These are phyloP conservation scores for Cordyceps pruinosa DNA, from an alignment of 2,329 filamentous ascomycete species.

Conservation along the genomic window DNA sequence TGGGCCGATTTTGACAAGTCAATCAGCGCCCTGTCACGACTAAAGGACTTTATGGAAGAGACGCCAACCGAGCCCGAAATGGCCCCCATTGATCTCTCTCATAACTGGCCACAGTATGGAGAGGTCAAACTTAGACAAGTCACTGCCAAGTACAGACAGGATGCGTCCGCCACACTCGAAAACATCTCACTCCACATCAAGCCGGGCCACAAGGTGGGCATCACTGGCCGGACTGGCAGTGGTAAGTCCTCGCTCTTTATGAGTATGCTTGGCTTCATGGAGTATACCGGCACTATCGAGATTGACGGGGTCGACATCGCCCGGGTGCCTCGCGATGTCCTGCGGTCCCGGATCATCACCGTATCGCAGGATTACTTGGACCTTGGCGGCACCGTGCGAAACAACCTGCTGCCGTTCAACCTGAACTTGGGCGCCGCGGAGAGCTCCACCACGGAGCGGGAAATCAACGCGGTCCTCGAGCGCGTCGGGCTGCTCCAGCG, in stretches of 20 bases:
- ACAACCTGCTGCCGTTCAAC: slow-evolving; percentile 19
- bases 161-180: slow-evolving; percentile 16
- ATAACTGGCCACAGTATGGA: background rate
- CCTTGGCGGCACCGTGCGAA: slow-evolving; percentile 20
- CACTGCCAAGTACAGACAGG: background rate
- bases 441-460: background rate
- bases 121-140: background rate
- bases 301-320: slow-evolving; percentile 35
- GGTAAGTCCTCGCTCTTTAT: slow-evolving; percentile 20
- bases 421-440: slow-evolving; percentile 34
- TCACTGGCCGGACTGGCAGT: slow-evolving; percentile 25
- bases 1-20: background rate
- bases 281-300: slow-evolving; percentile 12
- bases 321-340: slow-evolving; percentile 28
- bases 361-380: slow-evolving; percentile 42
- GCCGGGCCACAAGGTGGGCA: slow-evolving; percentile 23
- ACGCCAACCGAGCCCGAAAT: background rate
- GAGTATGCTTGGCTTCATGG: slow-evolving; percentile 14
- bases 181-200: slow-evolving; percentile 22
- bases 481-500: slow-evolving; percentile 12
- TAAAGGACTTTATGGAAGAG: background rate
- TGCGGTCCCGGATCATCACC: slow-evolving; percentile 40
- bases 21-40: background rate
- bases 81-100: background rate
- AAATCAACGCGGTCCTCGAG: background rate